phyloP scores from a whole-genome alignment of 2,329 filamentous ascomycete species.

The Trichoderma simmonsii region DNA sequence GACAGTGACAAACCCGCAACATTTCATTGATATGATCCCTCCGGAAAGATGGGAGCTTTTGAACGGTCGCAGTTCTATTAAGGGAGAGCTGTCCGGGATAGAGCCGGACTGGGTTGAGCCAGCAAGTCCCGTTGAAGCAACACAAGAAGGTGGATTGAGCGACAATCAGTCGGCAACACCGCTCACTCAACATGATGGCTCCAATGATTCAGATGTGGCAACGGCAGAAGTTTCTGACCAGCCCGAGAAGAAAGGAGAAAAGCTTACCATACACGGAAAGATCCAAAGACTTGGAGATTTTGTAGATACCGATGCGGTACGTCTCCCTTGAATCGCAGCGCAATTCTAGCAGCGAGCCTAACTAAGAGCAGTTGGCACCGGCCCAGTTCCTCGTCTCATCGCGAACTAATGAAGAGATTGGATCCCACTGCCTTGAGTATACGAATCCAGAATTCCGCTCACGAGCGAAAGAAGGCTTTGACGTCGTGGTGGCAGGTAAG shows the following conservation, averaged over 20 bases:
- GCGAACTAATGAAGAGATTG: constrained; percentile 33
- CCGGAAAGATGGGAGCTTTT: neutral
- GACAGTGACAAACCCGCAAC: constrained; percentile 38
- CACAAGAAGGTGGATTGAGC: neutral
- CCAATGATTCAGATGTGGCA: neutral
- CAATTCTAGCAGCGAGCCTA: neutral
- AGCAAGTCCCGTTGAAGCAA: neutral
- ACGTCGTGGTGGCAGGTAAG: constrained; percentile 44
- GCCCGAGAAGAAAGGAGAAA: neutral
- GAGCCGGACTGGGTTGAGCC: constrained; percentile 9
- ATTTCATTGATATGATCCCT: constrained; percentile 7
- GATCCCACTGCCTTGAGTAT: constrained; percentile 39
- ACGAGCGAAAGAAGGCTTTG: constrained; percentile 34
- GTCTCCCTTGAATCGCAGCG: constrained; percentile 1
- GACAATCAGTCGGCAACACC: neutral
- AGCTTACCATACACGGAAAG: constrained; percentile 31
- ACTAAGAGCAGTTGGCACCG: constrained; percentile 35
- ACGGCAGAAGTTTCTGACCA: neutral
- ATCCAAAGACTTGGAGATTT: constrained; percentile 42
- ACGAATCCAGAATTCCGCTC: constrained; percentile 40
- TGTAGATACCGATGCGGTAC: constrained; percentile 43
- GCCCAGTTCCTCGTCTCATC: constrained; percentile 30
- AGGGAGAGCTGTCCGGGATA: neutral
- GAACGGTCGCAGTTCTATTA: neutral
- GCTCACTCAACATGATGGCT: neutral